Conservation (phyloP, 2,329 filamentous ascomycete species). For the Nannizzia gypsea region DNA sequence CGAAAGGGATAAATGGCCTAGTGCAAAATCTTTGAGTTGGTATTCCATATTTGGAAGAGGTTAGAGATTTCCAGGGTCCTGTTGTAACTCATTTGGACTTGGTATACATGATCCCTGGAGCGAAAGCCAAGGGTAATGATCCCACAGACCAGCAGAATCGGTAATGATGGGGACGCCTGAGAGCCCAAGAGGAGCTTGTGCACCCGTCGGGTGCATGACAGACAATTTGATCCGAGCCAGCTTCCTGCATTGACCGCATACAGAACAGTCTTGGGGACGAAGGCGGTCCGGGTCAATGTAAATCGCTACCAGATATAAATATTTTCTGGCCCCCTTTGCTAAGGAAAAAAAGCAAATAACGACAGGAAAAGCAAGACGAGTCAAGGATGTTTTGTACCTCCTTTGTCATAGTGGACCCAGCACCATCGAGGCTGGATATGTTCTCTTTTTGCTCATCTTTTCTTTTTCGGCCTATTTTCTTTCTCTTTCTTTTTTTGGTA, state of each 20-base stretch:
- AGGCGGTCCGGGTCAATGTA: background rate
- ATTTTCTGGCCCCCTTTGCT: slow-evolving; percentile 1
- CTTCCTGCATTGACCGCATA: background rate
- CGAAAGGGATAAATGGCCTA: background rate
- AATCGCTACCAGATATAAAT: slow-evolving; percentile 3
- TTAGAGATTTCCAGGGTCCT: background rate
- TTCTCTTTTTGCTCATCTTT: background rate
- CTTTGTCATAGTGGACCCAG: slow-evolving; percentile 1
- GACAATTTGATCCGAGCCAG: background rate
- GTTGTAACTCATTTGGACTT: background rate
- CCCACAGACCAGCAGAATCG: background rate
- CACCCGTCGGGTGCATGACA: background rate
- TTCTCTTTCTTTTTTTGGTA: background rate
- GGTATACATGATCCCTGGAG: slow-evolving; percentile 1
- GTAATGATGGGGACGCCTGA: background rate
- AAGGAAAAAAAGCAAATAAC: background rate
- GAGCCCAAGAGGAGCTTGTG: background rate
- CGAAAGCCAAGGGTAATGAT: background rate
- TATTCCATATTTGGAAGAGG: background rate
- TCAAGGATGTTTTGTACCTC: slow-evolving; percentile 2
- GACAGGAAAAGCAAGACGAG: background rate
- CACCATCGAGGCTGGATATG: background rate
- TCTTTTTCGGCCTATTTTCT: background rate
- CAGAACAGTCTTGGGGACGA: background rate
- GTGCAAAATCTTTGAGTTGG: background rate